phyloP scores from a whole-genome alignment of 352 stramenopile species.

The Phytophthora hibernalis region DNA sequence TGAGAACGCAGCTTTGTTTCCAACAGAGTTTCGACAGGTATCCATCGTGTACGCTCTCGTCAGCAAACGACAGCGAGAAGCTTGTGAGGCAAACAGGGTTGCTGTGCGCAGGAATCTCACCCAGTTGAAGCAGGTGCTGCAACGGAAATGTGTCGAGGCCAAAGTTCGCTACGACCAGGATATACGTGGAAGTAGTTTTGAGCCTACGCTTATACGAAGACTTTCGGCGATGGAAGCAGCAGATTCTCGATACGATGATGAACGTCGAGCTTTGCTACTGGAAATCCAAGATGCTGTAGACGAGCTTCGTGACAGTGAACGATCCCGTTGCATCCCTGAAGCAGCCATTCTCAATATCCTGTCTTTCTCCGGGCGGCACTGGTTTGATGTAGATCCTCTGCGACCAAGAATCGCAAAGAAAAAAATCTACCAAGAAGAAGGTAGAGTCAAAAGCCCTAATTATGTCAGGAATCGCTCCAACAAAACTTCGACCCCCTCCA shows the following conservation, averaged over 20 bases:
- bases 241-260: conserved; percentile 45
- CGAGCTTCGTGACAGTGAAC: conserved; percentile 35
- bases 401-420: conserved; percentile 1
- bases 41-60: conserved; percentile 49
- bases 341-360: conserved; percentile 49
- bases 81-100: conserved; percentile 20
- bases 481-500: conserved; percentile 28
- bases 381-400: conserved; percentile 47
- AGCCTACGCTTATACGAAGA: conserved; percentile 49
- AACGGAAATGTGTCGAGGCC: conserved; percentile 51
- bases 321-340: conserved; percentile 37
- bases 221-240: conserved; percentile 44
- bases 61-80: conserved; percentile 42
- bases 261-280: conserved; percentile 36
- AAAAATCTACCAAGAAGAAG: conserved; percentile 3
- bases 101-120: conserved; percentile 40
- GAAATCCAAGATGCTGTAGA: conserved; percentile 44
- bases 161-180: conserved; percentile 66
- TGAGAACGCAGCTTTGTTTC: conserved; percentile 54
- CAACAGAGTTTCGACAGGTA: conserved; percentile 49
- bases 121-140: conserved; percentile 37
- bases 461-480: conserved; percentile 27
- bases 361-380: conserved; percentile 62
- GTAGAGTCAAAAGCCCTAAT: conserved; percentile 2
- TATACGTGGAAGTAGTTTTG: conserved; percentile 36